Evolutionary conservation across 768 basidiomycete genomes (phyloP).

Genomic region (Rhodocollybia butyracea): DNA sequence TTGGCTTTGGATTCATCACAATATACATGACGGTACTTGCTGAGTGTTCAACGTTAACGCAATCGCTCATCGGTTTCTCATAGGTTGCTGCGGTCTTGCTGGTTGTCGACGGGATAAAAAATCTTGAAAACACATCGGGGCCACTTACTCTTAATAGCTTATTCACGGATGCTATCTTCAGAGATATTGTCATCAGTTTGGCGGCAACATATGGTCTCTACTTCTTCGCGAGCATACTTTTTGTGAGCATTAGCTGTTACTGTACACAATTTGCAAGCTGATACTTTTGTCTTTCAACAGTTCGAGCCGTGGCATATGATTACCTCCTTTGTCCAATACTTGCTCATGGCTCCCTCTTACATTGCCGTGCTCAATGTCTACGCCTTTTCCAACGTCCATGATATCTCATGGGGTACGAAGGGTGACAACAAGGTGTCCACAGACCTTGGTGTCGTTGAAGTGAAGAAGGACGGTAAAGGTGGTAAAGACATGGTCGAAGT

Average conservation of each 20-base stretch:
- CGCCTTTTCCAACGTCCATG: constrained; percentile 87
- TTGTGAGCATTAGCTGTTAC: constrained; percentile 52
- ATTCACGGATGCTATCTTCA: constrained; percentile 77
- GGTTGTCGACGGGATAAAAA: constrained; percentile 75
- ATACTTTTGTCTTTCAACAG: constrained; percentile 31
- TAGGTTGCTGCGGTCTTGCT: constrained; percentile 80
- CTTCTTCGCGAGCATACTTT: constrained; percentile 74
- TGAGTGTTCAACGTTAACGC: not conserved
- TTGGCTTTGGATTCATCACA: constrained; percentile 89
- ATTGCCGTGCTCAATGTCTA: constrained; percentile 94
- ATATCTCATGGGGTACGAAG: constrained; percentile 95
- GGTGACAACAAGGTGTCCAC: constrained; percentile 85
- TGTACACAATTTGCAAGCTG: not conserved
- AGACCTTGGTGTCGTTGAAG: constrained; percentile 81
- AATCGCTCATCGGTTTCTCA: constrained; percentile 7
- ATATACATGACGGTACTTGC: constrained; percentile 88
- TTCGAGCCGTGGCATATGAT: constrained; percentile 99
- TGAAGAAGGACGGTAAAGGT: constrained; percentile 25
- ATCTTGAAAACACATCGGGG: constrained; percentile 45
- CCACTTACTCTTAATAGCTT: constrained; percentile 54
- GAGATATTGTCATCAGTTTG: constrained; percentile 58
- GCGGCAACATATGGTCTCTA: constrained; percentile 90
- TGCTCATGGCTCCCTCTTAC: constrained; percentile 90
- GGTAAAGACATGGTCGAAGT: constrained; percentile 85
- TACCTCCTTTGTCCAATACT: constrained; percentile 91